Base-by-base conservation (phyloP, 257 asterid species). In the Salvia miltiorrhiza region DNA sequence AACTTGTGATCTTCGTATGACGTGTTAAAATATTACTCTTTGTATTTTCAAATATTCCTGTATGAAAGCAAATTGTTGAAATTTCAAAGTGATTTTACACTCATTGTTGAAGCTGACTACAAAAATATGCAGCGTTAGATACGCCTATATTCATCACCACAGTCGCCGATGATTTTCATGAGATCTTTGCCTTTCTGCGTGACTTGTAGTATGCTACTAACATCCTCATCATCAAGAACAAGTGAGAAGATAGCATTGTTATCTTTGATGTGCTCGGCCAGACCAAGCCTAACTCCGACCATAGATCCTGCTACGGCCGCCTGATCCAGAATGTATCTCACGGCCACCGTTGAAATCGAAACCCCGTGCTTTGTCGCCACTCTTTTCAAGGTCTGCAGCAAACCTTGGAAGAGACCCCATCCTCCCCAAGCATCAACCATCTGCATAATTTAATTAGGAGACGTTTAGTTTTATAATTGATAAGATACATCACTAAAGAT, bases 341-440 rank as follows among this genome's bases (percentile, higher is more conserved):
- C 96, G 24, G 97, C 96, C 59, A 93, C 96, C 7, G 96, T 77
- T 14, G 97, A 88, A 73, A 93, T 93, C 3, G 97, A 79, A 67
- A 93, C 97, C 1, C 82, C 88, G 26, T 93, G 92, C 66, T 93
- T 93, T 39, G 85, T 48, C 62, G 97, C 89, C 58, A 93, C 86
- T 64, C 13, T 70, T 49, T 93, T 88, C 79, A 93, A 74, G 58
- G 92, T 82, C 73, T 73, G 79, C 45, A 93, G 97, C 80, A 93
- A 68, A 45, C 54, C 83, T 76, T 93, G 99, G 82, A 93, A 93
- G 69, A 83, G 88, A 72, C 83, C 81, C 99, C 99, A 93, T 63
- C 99, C 97, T 65, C 99, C 99, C 99, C 97, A 93, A 37, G 96
- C 97, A 69, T 93, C 99, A 83, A 93, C 85, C 99, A 93, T 93